phyloP scores from a whole-genome alignment of 306 rosid genomes.

The Cotoneaster glaucophyllus region DNA sequence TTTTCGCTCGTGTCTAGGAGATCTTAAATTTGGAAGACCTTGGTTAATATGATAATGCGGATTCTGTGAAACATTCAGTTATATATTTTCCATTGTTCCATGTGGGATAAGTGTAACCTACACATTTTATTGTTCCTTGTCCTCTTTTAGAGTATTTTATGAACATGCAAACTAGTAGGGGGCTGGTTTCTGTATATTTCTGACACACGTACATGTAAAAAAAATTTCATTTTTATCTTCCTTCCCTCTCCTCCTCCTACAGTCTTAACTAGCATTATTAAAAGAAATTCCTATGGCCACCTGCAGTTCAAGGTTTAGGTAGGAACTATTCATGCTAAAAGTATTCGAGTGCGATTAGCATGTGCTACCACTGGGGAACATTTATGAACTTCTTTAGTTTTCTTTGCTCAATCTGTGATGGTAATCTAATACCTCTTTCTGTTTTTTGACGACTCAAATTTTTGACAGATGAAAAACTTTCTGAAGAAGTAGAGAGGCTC shows the following conservation, averaged over 20 bases:
- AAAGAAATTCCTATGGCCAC: neutral
- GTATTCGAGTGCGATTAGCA: neutral
- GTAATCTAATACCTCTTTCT: slow-evolving; percentile 15
- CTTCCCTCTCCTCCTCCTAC: fast-evolving
- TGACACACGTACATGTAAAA: too few species aligned
- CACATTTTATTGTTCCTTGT: neutral
- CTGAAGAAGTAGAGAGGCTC: slow-evolving; percentile 59
- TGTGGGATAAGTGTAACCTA: neutral
- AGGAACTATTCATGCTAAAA: neutral
- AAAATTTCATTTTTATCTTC: neutral
- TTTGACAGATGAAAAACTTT: slow-evolving; percentile 54
- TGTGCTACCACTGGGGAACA: neutral
- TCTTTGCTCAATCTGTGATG: neutral
- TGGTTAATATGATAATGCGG: too few species aligned
- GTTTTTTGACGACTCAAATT: slow-evolving; percentile 20
- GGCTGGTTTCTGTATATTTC: too few species aligned
- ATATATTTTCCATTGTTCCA: neutral
- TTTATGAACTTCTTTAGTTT: neutral
- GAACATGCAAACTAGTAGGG: too few species aligned
- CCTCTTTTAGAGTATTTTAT: too few species aligned
- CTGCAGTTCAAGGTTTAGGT: neutral
- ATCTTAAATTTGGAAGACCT: neutral
- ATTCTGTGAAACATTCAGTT: too few species aligned
- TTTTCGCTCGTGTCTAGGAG: neutral
- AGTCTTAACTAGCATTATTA: too few species aligned